Percentiles rank a stretch among this genome's conserved stretches.
Conservation (phyloP, 805 yeast species). For the Scheffersomyces ergatensis region DNA sequence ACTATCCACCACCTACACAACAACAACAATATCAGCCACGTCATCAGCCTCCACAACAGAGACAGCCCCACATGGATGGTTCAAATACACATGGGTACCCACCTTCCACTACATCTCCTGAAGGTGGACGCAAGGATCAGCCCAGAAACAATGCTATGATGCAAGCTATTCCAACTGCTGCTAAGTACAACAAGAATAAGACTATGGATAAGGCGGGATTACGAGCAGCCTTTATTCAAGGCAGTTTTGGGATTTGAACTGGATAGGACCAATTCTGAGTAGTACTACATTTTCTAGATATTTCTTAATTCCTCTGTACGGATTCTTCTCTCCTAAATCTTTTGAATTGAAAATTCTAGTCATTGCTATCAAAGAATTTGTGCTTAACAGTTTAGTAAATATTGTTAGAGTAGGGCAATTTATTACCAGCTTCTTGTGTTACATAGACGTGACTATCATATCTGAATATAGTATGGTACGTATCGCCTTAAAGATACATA, state of each 20-base stretch:
- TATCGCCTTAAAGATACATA: too few species aligned
- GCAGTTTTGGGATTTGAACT: slow-evolving; percentile 64
- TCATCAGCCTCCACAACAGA: slow-evolving; percentile 1
- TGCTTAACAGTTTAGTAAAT: too few species aligned
- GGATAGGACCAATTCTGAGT: background rate
- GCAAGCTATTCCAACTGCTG: slow-evolving; percentile 46
- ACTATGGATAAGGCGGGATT: slow-evolving; percentile 53
- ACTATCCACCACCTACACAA: slow-evolving; percentile 1
- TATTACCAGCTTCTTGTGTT: too few species aligned
- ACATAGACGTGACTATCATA: too few species aligned
- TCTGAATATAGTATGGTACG: too few species aligned
- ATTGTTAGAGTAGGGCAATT: too few species aligned
- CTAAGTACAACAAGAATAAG: slow-evolving; percentile 34
- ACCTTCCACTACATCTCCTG: slow-evolving; percentile 2
- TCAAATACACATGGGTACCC: slow-evolving; percentile 15
- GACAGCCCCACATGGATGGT: background rate
- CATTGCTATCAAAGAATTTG: too few species aligned
- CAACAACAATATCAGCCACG: slow-evolving; percentile 4
- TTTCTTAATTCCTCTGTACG: too few species aligned
- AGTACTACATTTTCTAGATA: background rate
- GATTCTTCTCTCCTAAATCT: too few species aligned
- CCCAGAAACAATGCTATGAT: slow-evolving; percentile 39
- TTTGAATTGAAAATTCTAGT: too few species aligned
- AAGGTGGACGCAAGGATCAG: slow-evolving; percentile 1
- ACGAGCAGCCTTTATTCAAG: slow-evolving; percentile 63